A percentile compares a stretch with the other conserved stretches of the same genome.
phyloP scores from a whole-genome alignment of 305 asterid species.

The Solanum hybrid region DNA sequence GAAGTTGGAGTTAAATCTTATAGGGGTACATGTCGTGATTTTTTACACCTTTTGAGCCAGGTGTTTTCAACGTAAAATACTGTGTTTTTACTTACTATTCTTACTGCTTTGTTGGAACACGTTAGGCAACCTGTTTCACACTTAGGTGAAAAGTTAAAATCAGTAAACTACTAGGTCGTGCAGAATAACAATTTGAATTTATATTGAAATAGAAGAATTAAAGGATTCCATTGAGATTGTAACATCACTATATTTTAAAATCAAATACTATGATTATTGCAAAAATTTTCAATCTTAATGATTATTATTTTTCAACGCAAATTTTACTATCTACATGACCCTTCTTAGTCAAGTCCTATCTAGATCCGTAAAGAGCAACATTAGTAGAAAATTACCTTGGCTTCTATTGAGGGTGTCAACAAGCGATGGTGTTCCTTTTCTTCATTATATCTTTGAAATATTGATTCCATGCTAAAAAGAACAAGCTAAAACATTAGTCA shows the following conservation, averaged over 20 bases:
- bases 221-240: background rate
- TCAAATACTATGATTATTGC: background rate
- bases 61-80: background rate
- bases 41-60: background rate
- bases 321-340: background rate
- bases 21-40: background rate
- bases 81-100: background rate
- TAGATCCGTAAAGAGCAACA: background rate
- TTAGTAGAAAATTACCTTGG: background rate
- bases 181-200: background rate
- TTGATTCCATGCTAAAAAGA: background rate
- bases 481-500: background rate
- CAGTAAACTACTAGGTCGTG: background rate
- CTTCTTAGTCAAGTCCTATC: background rate
- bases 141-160: background rate
- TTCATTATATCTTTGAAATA: background rate
- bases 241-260: background rate
- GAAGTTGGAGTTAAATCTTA: background rate
- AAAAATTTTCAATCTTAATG: background rate
- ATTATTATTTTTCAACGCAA: background rate
- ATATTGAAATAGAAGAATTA: background rate
- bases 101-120: background rate
- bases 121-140: background rate
- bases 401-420: background rate
- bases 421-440: background rate